These are phyloP conservation scores for Verbascum thapsus DNA, from an alignment of 257 asterid species.

Conservation along the genomic window DNA sequence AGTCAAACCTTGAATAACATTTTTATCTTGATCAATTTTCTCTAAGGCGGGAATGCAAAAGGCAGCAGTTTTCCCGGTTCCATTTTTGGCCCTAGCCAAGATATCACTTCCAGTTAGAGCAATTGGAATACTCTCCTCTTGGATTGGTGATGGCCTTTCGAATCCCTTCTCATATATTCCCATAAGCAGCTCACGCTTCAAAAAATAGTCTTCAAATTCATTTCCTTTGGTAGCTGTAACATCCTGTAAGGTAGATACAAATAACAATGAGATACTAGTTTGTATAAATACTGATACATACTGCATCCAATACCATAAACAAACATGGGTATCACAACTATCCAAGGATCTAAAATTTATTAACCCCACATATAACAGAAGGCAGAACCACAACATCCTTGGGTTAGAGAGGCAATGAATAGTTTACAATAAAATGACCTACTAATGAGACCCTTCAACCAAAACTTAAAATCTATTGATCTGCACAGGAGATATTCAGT, in stretches of 20 bases:
- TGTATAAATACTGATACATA: conserved; percentile 3
- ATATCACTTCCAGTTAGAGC: conserved; percentile 82
- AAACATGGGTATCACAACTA: too few species aligned
- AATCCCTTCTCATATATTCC: conserved; percentile 88
- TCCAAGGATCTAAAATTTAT: too few species aligned
- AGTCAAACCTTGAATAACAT: conserved; percentile 68
- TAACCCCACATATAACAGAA: too few species aligned
- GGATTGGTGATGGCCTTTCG: conserved; percentile 82
- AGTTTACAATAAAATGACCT: too few species aligned
- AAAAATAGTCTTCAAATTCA: conserved; percentile 82
- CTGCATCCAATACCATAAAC: conserved; percentile 1
- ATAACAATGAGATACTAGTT: conserved; percentile 13
- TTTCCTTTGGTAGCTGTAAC: conserved; percentile 89
- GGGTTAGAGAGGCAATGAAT: neutral
- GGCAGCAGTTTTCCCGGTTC: conserved; percentile 90
- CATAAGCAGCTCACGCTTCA: conserved; percentile 86
- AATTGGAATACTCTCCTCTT: conserved; percentile 86
- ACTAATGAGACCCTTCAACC: too few species aligned
- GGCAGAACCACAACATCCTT: conserved; percentile 1
- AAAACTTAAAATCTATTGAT: too few species aligned
- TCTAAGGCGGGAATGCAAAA: conserved; percentile 80
- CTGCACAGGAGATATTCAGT: conserved; percentile 3
- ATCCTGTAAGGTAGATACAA: conserved; percentile 49
- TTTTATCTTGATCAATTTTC: conserved; percentile 70
- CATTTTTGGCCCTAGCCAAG: conserved; percentile 83